phyloP scores from a whole-genome alignment of 2,329 filamentous ascomycete genomes.

The Ceratocystis alfenasii region DNA sequence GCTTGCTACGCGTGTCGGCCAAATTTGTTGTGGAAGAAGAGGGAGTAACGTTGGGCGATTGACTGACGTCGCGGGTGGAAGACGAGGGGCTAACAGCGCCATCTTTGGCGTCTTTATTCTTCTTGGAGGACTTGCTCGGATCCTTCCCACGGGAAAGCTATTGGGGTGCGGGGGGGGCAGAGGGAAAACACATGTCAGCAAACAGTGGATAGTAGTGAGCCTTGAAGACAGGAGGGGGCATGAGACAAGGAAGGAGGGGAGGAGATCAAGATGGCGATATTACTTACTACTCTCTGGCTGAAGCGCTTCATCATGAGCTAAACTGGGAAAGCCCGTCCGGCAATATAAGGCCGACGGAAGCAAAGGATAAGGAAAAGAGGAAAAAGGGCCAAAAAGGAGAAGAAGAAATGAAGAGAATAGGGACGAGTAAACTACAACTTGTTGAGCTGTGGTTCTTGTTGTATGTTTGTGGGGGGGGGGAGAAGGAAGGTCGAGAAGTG shows the following conservation, averaged over 20 bases:
- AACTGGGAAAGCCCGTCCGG: slow-evolving; percentile 24
- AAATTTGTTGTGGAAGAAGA: slow-evolving; percentile 82
- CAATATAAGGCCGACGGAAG: slow-evolving; percentile 20
- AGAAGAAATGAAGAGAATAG: slow-evolving; percentile 14
- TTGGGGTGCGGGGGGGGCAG: background rate
- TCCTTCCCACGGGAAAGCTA: slow-evolving; percentile 89
- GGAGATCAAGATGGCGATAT: background rate
- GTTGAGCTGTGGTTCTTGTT: background rate
- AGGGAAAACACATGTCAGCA: background rate
- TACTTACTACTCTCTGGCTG: slow-evolving; percentile 88
- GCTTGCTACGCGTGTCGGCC: slow-evolving; percentile 76
- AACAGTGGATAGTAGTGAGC: background rate
- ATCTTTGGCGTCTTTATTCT: slow-evolving; percentile 59
- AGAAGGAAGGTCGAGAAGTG: background rate
- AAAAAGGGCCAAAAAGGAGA: slow-evolving; percentile 15
- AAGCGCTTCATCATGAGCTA: slow-evolving; percentile 81
- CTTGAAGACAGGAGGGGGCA: background rate
- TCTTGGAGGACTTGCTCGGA: slow-evolving; percentile 69
- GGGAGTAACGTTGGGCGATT: slow-evolving; percentile 60
- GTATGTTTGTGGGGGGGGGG: background rate
- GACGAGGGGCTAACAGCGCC: slow-evolving; percentile 71
- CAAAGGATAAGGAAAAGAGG: slow-evolving; percentile 11
- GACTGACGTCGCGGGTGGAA: slow-evolving; percentile 42
- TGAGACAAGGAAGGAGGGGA: background rate
- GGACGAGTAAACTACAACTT: background rate